Conservation (phyloP, 1,139 yeast genomes). For the Zygoascus sp. region DNA sequence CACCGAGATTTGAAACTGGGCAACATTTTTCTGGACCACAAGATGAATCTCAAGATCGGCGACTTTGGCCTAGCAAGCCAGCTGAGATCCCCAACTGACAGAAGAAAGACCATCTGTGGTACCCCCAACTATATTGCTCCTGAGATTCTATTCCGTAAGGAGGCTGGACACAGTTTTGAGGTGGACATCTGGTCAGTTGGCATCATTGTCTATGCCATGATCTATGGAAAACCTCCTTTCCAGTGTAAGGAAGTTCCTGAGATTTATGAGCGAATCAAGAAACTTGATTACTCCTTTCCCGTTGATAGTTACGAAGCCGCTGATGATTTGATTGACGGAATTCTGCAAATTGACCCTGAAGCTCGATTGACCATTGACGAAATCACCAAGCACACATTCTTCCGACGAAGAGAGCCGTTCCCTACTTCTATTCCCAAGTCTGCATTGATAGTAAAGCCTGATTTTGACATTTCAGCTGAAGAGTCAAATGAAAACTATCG, state of each 20-base stretch:
- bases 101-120: conserved; percentile 92
- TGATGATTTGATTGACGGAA: conserved; percentile 59
- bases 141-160: conserved; percentile 86
- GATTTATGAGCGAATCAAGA: conserved; percentile 85
- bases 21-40: conserved; percentile 85
- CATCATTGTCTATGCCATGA: conserved; percentile 86
- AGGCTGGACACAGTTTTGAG: conserved; percentile 79
- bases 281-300: conserved; percentile 79
- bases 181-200: conserved; percentile 98
- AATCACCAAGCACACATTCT: conserved; percentile 66
- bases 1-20: conserved; percentile 95
- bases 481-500: conserved; percentile 70
- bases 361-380: conserved; percentile 78
- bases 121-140: conserved; percentile 98
- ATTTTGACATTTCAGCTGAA: conserved; percentile 52
- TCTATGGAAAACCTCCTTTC: conserved; percentile 93
- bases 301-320: conserved; percentile 62
- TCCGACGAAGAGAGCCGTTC: conserved; percentile 56
- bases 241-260: conserved; percentile 93
- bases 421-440: conserved; percentile 57
- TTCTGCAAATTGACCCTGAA: conserved; percentile 73
- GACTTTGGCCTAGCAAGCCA: conserved; percentile 96
- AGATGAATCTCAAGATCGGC: conserved; percentile 91
- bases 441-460: conserved; percentile 60
- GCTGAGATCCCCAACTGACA: conserved; percentile 60